Percentiles rank a stretch among this genome's conserved stretches.
Conservation (phyloP, 352 stramenopile species). For the Phytophthora parvispora region DNA sequence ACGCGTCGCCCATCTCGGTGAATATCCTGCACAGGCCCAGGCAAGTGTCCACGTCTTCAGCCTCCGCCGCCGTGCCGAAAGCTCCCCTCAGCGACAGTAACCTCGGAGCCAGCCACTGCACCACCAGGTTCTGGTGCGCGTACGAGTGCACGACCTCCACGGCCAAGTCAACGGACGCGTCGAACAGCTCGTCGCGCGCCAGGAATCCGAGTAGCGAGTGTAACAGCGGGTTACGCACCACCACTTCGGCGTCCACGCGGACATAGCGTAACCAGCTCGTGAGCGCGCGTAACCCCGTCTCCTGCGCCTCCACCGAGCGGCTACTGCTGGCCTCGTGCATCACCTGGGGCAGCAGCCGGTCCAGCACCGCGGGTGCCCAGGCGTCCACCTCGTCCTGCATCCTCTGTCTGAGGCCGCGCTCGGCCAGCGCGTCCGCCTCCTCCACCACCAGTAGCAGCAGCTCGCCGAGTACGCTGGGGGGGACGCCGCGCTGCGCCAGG, state of each 20-base stretch:
- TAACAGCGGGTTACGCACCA: slow-evolving; percentile 75
- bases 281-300: slow-evolving; percentile 67
- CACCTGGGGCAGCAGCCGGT: slow-evolving; percentile 75
- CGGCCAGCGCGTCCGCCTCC: slow-evolving; percentile 63
- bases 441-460: slow-evolving; percentile 79
- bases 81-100: slow-evolving; percentile 69
- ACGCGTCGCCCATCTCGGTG: slow-evolving; percentile 91
- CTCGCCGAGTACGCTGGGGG: slow-evolving; percentile 54
- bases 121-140: slow-evolving; percentile 57
- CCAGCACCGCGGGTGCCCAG: slow-evolving; percentile 67
- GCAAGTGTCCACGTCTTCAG: slow-evolving; percentile 83
- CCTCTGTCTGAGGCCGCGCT: slow-evolving; percentile 52
- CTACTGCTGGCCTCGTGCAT: slow-evolving; percentile 67
- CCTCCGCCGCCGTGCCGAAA: slow-evolving; percentile 59
- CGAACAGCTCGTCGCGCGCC: slow-evolving; percentile 83
- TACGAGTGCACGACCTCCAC: slow-evolving; percentile 84
- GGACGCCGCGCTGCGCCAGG: slow-evolving; percentile 47
- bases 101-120: slow-evolving; percentile 84
- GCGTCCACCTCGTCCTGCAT: slow-evolving; percentile 73
- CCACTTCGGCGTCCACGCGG: slow-evolving; percentile 44
- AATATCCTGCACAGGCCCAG: slow-evolving; percentile 90
- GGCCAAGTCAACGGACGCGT: slow-evolving; percentile 83
- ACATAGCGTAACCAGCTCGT: slow-evolving; percentile 75
- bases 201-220: slow-evolving; percentile 77
- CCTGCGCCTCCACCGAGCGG: slow-evolving; percentile 45